Evolutionary conservation across 2,329 filamentous ascomycete species (phyloP).

Genomic region (Ampelomyces quisqualis): DNA sequence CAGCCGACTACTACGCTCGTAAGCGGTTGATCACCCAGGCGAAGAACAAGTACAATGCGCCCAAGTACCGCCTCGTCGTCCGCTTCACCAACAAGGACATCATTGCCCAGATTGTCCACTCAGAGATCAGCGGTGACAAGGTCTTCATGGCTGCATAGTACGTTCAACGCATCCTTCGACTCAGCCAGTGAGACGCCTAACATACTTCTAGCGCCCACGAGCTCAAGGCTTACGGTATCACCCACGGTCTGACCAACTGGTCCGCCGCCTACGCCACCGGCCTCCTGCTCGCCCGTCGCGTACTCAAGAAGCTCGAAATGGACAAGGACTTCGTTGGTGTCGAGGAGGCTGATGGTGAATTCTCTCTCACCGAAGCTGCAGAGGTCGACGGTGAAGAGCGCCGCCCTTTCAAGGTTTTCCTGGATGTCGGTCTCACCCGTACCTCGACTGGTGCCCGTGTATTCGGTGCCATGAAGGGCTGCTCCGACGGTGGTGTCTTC

Average conservation of each 20-base stretch:
- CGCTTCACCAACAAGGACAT: slow-evolving; percentile 99
- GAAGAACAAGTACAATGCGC: slow-evolving; percentile 99
- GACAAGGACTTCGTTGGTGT: slow-evolving; percentile 93
- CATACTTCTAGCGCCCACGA: slow-evolving; percentile 68
- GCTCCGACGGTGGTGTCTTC: slow-evolving; percentile 95
- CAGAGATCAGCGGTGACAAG: slow-evolving; percentile 97
- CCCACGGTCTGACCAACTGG: slow-evolving; percentile 99
- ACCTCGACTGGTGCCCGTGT: slow-evolving; percentile 98
- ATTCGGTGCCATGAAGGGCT: slow-evolving; percentile 99
- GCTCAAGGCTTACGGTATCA: slow-evolving; percentile 95
- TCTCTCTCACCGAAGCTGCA: slow-evolving; percentile 88
- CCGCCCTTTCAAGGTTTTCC: slow-evolving; percentile 98
- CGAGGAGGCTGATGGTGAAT: slow-evolving; percentile 96
- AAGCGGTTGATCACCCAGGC: slow-evolving; percentile 99
- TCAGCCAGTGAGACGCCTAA: slow-evolving; percentile 7
- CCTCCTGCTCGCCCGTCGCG: slow-evolving; percentile 94
- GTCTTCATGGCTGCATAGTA: slow-evolving; percentile 62
- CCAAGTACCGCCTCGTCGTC: slow-evolving; percentile 99
- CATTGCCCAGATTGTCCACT: slow-evolving; percentile 94
- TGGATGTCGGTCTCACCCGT: slow-evolving; percentile 95
- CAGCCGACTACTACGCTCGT: slow-evolving; percentile 98
- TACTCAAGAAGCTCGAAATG: slow-evolving; percentile 93
- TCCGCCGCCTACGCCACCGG: slow-evolving; percentile 94
- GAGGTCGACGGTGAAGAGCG: slow-evolving; percentile 87
- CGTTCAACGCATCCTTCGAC: slow-evolving; percentile 4